Percentiles rank a stretch among this genome's conserved stretches.
Conservation (phyloP, 129 eudicot species). For the Flaveria brownii region DNA sequence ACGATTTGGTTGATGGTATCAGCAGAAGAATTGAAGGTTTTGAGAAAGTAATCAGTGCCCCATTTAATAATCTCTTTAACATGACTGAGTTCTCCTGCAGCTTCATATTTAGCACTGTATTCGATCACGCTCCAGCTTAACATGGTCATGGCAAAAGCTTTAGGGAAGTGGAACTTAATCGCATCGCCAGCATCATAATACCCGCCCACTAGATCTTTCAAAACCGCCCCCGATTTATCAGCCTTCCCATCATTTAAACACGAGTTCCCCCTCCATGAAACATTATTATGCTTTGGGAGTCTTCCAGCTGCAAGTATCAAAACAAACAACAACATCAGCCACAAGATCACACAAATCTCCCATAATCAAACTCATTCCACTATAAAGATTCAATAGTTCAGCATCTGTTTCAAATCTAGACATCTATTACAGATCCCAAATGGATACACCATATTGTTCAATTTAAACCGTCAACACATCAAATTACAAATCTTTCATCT, state of each 20-base stretch:
- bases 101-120: conserved; percentile 86
- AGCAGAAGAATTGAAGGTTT: conserved; percentile 79
- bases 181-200: conserved; percentile 97
- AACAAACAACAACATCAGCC: conserved; percentile 1
- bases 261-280: conserved; percentile 91
- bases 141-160: conserved; percentile 95
- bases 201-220: conserved; percentile 78
- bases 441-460: too few relatives aligned
- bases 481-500: background rate
- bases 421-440: too few relatives aligned
- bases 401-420: background rate
- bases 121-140: conserved; percentile 98
- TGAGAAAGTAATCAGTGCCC: conserved; percentile 94
- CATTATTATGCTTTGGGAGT: conserved; percentile 83
- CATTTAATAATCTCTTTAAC: conserved; percentile 85
- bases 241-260: conserved; percentile 71
- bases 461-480: background rate
- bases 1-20: conserved; percentile 68
- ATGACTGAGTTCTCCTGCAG: conserved; percentile 87
- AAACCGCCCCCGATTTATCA: conserved; percentile 45
- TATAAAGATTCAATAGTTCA: background rate
- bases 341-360: background rate
- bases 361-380: background rate
- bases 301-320: conserved; percentile 65
- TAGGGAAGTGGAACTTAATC: conserved; percentile 86